These are phyloP conservation scores for Lentinula sp. DNA, from an alignment of 768 basidiomycete genomes.

Conservation along the genomic window DNA sequence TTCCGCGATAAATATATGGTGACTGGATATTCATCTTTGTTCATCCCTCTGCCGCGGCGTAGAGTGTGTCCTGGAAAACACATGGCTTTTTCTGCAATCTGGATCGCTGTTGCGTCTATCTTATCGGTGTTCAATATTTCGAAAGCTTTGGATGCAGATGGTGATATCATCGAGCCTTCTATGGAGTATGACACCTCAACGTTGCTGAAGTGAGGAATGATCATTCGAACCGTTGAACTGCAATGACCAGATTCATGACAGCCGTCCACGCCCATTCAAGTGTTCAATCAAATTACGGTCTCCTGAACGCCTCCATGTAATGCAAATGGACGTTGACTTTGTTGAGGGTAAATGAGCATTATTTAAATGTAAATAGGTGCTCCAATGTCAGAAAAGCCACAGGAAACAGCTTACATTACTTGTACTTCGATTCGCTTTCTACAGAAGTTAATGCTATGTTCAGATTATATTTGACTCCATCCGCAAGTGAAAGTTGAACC, in stretches of 20 bases:
- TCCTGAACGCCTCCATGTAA: background rate
- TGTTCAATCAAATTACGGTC: background rate
- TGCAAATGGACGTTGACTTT: background rate
- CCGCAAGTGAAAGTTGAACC: too few relatives aligned
- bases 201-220: background rate
- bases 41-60: background rate
- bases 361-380: too few relatives aligned
- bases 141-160: slow-evolving; percentile 5
- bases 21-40: background rate
- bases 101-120: slow-evolving; percentile 19
- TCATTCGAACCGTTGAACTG: background rate
- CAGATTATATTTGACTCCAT: too few relatives aligned
- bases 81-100: slow-evolving; percentile 22
- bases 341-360: background rate
- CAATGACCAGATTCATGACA: background rate
- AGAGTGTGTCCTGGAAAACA: slow-evolving; percentile 1
- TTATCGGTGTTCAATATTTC: slow-evolving; percentile 21
- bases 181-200: slow-evolving; percentile 2
- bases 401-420: too few relatives aligned
- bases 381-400: too few relatives aligned
- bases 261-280: background rate
- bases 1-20: too few relatives aligned
- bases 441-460: too few relatives aligned
- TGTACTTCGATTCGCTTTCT: too few relatives aligned
- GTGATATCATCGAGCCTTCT: slow-evolving; percentile 3